Base-by-base conservation (phyloP, 2,329 filamentous ascomycete species). In the Pleomassaria siparia region DNA sequence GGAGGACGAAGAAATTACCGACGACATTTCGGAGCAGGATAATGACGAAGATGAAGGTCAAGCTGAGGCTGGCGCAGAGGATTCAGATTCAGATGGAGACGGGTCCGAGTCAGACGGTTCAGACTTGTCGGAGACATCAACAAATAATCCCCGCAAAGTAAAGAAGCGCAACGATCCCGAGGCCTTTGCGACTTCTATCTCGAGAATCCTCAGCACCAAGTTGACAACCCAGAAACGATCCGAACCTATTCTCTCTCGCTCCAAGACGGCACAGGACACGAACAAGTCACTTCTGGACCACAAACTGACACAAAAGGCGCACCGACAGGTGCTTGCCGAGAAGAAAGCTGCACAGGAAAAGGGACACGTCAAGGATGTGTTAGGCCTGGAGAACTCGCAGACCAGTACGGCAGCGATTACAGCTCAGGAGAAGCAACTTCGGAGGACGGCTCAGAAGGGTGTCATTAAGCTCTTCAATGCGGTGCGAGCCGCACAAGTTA, bases 391-490 rank as follows among this genome's bases (percentile, higher is more conserved):
- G 46, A 81, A 80, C n/a, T 54, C 65, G 1, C 66, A 67, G 5
- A 63, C 73, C 29, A 75, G 72, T 48, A 78, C 76, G 2, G 81
- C 79, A 5, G 72, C 74, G 3, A 76, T 83, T 7, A 72, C 79
- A 13, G 89, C 88, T 64, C 81, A 85, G 60, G 92, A 97, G 77
- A 87, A 85, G 74, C 78, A 83, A 54, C 71, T 97, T 64, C 84
- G 88, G 63, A 94, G 95, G 76, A 90, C 89, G 40, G 91, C 91
- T 36, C 90, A 96, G 73, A 82, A 90, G 45, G 92, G 92, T 82
- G 94, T 99, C 32, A 87, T 97, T 20, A 95, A 92, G 77, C 78
- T 99, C 49, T 99, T 99, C 74, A 96, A 97, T 70, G 94, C 94
- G 0, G 91, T 99, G 25, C 80, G 92, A 36, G 89, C 89, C 18